Evolutionary conservation across 164 flowering plant species (phyloP).

Genomic region (Cinnamomum chago): DNA sequence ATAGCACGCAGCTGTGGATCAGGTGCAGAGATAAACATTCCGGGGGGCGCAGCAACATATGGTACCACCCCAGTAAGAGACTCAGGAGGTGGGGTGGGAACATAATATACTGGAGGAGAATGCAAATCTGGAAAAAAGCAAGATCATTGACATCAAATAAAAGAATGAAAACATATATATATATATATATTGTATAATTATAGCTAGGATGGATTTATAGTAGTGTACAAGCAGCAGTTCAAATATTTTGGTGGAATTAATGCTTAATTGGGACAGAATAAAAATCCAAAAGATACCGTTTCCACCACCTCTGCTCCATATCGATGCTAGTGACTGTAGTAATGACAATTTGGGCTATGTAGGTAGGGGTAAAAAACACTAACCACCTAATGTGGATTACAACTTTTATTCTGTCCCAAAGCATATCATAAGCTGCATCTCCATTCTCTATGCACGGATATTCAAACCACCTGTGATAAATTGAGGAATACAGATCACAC

Average conservation of each 20-base stretch:
- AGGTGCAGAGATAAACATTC: conserved; percentile 31
- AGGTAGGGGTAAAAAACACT: not conserved
- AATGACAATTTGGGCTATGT: not conserved
- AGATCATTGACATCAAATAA: not conserved
- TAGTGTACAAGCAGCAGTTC: too few species aligned
- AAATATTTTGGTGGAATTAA: not conserved
- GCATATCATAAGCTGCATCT: not conserved
- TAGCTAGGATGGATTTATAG: too few species aligned
- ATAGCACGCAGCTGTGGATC: conserved; percentile 44
- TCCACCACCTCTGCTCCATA: not conserved
- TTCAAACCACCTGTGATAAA: not conserved
- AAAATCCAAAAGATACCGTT: too few species aligned
- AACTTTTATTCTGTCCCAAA: not conserved
- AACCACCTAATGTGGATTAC: not conserved
- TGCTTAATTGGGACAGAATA: not conserved
- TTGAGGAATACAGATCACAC: not conserved
- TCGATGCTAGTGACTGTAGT: not conserved
- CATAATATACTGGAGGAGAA: conserved; percentile 34
- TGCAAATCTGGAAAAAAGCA: conserved; percentile 26
- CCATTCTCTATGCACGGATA: not conserved
- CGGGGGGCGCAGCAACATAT: conserved; percentile 29
- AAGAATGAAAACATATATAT: not conserved
- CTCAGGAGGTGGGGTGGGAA: conserved; percentile 37
- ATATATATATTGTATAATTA: too few species aligned
- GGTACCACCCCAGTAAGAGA: conserved; percentile 37